Conservation (phyloP, 352 stramenopile species). For the Globisporangium acanthophoron region DNA sequence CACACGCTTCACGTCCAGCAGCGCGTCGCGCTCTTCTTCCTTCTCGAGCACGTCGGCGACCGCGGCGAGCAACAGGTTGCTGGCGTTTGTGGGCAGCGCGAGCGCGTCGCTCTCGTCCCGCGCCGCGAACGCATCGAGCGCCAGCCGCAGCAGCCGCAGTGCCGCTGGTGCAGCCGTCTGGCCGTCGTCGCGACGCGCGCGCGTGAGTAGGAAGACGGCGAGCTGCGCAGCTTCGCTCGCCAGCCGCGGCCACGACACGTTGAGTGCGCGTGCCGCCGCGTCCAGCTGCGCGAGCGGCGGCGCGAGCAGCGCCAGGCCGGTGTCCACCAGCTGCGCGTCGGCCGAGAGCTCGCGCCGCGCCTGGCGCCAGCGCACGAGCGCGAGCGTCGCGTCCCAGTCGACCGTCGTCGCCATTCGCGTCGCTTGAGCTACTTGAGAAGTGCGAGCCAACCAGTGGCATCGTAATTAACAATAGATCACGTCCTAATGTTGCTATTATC, state of each 20-base stretch:
- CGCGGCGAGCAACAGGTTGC: conserved; percentile 65
- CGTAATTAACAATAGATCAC: neutral
- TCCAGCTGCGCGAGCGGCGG: conserved; percentile 17
- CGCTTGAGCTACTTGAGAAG: neutral
- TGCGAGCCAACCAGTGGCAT: neutral
- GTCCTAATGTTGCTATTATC: no score
- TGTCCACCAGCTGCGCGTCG: conserved; percentile 34
- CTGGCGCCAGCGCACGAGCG: conserved; percentile 64
- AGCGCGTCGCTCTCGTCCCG: conserved; percentile 20
- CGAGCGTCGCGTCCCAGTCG: conserved; percentile 37
- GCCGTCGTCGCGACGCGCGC: conserved; percentile 29
- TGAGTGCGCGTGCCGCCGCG: conserved; percentile 36
- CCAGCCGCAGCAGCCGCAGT: conserved; percentile 49
- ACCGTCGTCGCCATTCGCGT: neutral
- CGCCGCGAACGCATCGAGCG: conserved; percentile 36
- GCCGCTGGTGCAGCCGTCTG: conserved; percentile 26
- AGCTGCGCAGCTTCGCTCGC: conserved; percentile 60
- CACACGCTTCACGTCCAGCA: conserved; percentile 55
- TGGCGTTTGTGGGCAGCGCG: conserved; percentile 53
- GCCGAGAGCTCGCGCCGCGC: conserved; percentile 47
- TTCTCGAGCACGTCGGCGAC: conserved; percentile 58
- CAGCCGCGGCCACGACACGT: conserved; percentile 56
- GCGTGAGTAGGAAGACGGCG: conserved; percentile 60
- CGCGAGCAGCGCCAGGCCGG: conserved; percentile 28
- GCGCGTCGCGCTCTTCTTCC: conserved; percentile 18